Evolutionary conservation across 179 eudicot genomes (phyloP), one percentile per base, ranked within the genome.

Genomic region (Sideroxylon spinosum): DNA sequence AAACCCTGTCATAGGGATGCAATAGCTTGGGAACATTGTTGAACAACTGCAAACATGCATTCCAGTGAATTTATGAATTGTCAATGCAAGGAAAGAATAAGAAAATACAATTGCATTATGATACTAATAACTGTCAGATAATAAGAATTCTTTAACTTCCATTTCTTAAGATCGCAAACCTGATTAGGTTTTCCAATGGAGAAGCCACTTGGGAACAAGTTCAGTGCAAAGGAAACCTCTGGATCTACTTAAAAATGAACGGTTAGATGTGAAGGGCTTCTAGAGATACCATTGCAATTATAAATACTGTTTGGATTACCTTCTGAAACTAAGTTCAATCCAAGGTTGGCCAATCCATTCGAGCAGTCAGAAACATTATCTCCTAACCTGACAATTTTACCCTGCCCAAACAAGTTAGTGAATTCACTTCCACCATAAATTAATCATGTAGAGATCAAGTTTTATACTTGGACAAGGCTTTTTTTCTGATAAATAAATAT

Each of bases 211-310:
- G 29, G 79, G 28, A 77, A 77, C 50, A 77, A 55, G 29, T 69
- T 67, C 32, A 77, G 32, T 19, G 79, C 67, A 77, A 77, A 77
- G 7, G 79, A 77, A 32, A 67, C 73, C 52, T 77, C 79, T 66
- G 12, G 49, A 66, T 66, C 79, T 67, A 74, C 74, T 32, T 9
- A 53, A 67, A 67, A 55, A 2, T 4, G 23, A 65, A 76, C 0
- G 1, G 14, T n/a, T 17, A 50, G 26, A 9, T 48, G 19, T 32
- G 53, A 53, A 77, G 65, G 49, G 65, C 16, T 52, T 28, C 73
- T 67, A 13, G 11, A 65, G 29, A 14, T 25, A 53, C 67, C 59
- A 52, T 22, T 46, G 6, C 9, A 56, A 53, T 28, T 50, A 17
- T 8, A n/a, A 26, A 29, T 50, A 5, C 17, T 10, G 29, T 26